Evolutionary conservation across 2,329 filamentous ascomycete species (phyloP), one percentile per base, ranked within the genome.

Genomic region (Microcyclospora tardicrescens): DNA sequence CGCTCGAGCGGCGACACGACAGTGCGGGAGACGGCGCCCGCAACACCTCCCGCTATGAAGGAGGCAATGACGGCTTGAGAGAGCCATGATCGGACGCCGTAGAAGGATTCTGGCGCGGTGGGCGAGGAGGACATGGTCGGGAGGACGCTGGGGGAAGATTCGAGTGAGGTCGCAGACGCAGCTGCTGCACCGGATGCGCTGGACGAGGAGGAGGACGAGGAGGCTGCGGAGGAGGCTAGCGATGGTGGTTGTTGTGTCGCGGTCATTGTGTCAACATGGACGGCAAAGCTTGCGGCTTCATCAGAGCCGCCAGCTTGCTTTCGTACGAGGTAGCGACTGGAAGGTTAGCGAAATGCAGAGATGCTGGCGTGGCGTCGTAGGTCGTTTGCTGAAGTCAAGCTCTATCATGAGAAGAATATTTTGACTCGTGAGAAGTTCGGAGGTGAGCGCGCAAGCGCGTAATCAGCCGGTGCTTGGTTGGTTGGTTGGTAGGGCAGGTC

Each of bases 1-100:
- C 91, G 78, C 64, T 98, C 91, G 29, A 98, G 76, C 3, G 91
- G 91, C 12, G 89, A 96, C 4, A 98, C 91, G 35, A 96, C 89
- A 16, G 91, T 98, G 57, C 91, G 77, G 27, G 91, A 96, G n/a
- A 98, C 89, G 33, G 91, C 91, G 42, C 91, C 91, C 12, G 91
- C 91, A 15, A 95, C 78, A 49, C 91, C 91, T 44, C 91, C 91
- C 24, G 85, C 91, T 54, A 93, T 81, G 57, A 98, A 98, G 28
- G 91, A 87, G 32, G 91, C 89, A 28, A 86, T 66, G 30, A 95
- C 79, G 3, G 89, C 87, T 47, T 93, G 82, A 9, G 86, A 81
- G 45, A 95, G 43, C 42, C 54, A 59, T 29, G 48, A 46, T 16
- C 44, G 46, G 27, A 57, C 37, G 28, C 33, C 42, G 34, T 42